A percentile compares a stretch with the other conserved stretches of the same genome.
These are phyloP conservation scores for Vitis hybrid DNA, from an alignment of 177 flowering plant species.

Conservation along the genomic window DNA sequence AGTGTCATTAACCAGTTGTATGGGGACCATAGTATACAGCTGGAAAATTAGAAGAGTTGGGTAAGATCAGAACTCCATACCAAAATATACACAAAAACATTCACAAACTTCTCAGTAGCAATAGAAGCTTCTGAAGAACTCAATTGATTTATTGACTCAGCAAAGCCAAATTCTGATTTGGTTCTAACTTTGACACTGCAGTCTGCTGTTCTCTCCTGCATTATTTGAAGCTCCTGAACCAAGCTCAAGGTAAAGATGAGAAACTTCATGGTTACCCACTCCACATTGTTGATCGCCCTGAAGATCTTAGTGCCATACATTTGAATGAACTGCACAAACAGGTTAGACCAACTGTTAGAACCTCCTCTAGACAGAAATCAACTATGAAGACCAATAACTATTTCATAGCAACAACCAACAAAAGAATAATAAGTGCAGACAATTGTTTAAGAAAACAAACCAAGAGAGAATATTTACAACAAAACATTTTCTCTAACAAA, in stretches of 20 bases:
- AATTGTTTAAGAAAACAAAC: background rate
- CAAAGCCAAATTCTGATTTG: constrained; percentile 19
- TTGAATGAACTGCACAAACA: constrained; percentile 62
- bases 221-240: constrained; percentile 61
- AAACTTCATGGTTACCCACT: constrained; percentile 60
- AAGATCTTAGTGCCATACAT: constrained; percentile 40
- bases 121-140: constrained; percentile 17
- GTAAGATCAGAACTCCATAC: constrained; percentile 31
- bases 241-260: constrained; percentile 58
- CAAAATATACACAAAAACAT: constrained; percentile 46
- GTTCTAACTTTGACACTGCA: constrained; percentile 15
- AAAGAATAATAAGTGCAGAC: too few species aligned
- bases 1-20: background rate
- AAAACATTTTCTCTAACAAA: too few species aligned
- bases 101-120: constrained; percentile 36
- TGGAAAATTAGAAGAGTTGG: background rate
- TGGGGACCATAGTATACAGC: background rate
- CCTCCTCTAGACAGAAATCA: background rate
- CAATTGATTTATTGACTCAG: constrained; percentile 17
- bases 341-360: constrained; percentile 10
- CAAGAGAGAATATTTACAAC: too few species aligned
- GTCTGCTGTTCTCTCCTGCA: constrained; percentile 35
- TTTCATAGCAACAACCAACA: too few species aligned
- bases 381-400: background rate
- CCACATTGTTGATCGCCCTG: constrained; percentile 20